Evolutionary conservation across 768 basidiomycete genomes (phyloP), one percentile per base, ranked within the genome.

Genomic region (Collybia nuda): DNA sequence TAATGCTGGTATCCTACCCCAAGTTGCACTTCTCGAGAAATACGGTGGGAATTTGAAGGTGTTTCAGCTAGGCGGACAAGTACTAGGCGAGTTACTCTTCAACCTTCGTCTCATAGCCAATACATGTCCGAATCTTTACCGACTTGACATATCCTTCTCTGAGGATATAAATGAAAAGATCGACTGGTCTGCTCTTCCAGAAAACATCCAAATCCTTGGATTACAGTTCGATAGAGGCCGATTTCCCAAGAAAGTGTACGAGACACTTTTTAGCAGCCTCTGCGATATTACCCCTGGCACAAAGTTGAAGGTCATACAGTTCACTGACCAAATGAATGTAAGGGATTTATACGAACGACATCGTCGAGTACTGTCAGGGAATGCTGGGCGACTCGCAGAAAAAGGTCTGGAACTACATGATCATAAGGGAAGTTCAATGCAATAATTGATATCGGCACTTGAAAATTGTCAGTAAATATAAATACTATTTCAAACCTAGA

Each of bases 81-180:
- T 15, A n/a, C 24, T 38, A 9, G 15, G 1, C 9, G 18, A 12
- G 6, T 12, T 49, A 18, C 12, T 26, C 2, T 38, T 12, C 3
- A 11, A 50, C 1, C 23, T 47, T 7, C 9, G 42, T 4, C 9
- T 38, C 5, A 8, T 60, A 18, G 43, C 48, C 18, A 11, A 15
- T 2, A 44, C 11, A 12, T 60, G 58, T 35, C 44, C 56, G 12
- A 53, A 50, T 8, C 54, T 60, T 14, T 12, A 22, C 14, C 53
- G 57, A 36, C 48, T 61, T 6, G 49, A 61, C 18, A 26, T 61
- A 8, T 51, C 52, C 1, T 51, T 50, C 3, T 61, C 55, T 57
- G 18, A 39, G 12, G 4, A 32, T 1, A 3, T 59, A 6, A 37
- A 35, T 21, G 26, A 21, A 1, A 36, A 3, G 29, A 26, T 18